Base-by-base conservation (phyloP, 1,139 yeast species). In the Suhomyces panamericanus region DNA sequence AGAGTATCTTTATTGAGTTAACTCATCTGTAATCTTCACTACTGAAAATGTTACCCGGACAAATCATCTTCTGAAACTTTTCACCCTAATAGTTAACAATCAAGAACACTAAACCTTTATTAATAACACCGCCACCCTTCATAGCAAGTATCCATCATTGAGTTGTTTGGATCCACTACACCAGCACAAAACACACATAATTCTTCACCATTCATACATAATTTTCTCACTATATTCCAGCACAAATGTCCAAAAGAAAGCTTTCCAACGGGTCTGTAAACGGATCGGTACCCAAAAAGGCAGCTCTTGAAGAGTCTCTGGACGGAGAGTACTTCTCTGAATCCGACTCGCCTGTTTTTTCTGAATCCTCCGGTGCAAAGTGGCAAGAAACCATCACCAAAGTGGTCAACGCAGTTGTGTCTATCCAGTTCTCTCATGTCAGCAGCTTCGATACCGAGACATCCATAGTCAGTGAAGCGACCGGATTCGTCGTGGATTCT, bases 401-500 rank as follows among this genome's bases (percentile, higher is more conserved):
- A 44, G 96, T 89, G 4, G 96, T 91, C 30, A 81, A 83, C 55
- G 79, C 90, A 7, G 96, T 91, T 14, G 97, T 91, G 1, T 87
- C 96, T 1, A 83, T 91, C 46, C 96, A 89, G 63, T 90, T 90
- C 59, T 78, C 95, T 13, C 95, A 86, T 61, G 89, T 88, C n/a
- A 80, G 84, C 14, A 82, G 85, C 49, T 90, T 90, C 59, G 98
- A 91, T 59, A 85, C 95, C 32, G 98, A 91, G 56, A 67, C 83
- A 2, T 83, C 96, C 1, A 67, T 85, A 32, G 90, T 86, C 16
- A 84, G 95, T 50, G 96, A 90, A 62, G 97, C 97, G 14, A 88
- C 96, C 1, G 98, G 97, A 6, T 90, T 91, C 63, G 89, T 91
- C n/a, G 97, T 91, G 11, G 97, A 91, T 63, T 76, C 91, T 3